Evolutionary conservation across 1,139 yeast genomes (phyloP).

Genomic region (Pichia sp.): DNA sequence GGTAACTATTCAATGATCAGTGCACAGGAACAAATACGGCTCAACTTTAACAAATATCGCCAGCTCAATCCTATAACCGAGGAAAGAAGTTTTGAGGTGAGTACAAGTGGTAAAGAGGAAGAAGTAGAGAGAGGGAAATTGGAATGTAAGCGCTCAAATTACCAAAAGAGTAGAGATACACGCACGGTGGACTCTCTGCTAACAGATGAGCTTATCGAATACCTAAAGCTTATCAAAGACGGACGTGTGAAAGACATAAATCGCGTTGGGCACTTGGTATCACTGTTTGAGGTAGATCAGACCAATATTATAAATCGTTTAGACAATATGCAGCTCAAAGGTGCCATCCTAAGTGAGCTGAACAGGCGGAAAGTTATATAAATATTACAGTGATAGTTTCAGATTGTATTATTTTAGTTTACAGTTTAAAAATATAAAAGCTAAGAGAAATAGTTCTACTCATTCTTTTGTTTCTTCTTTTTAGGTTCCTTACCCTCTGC

Average conservation of each 20-base stretch:
- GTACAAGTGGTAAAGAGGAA: background rate
- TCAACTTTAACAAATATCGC: conserved; percentile 13
- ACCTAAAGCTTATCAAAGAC: conserved; percentile 5
- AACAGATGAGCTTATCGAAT: conserved; percentile 7
- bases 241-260: conserved; percentile 9
- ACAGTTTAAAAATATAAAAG: background rate
- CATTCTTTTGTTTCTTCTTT: conserved; percentile 35
- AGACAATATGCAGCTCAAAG: conserved; percentile 13
- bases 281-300: conserved; percentile 17
- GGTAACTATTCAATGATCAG: conserved; percentile 3
- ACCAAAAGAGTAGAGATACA: conserved; percentile 7
- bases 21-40: conserved; percentile 10
- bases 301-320: conserved; percentile 12
- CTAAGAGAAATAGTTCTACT: background rate
- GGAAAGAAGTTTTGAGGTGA: conserved; percentile 1
- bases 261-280: conserved; percentile 13
- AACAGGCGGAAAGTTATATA: conserved; percentile 10
- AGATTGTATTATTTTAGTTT: background rate
- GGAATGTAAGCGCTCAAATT: background rate
- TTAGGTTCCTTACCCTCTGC: conserved; percentile 27
- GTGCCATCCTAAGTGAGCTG: conserved; percentile 16
- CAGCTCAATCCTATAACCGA: conserved; percentile 12
- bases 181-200: conserved; percentile 7
- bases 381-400: too few relatives aligned
- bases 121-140: background rate